These are phyloP conservation scores for Podochytrium sp. DNA, from an alignment of 192 early-diverging fungal species.

Conservation along the genomic window DNA sequence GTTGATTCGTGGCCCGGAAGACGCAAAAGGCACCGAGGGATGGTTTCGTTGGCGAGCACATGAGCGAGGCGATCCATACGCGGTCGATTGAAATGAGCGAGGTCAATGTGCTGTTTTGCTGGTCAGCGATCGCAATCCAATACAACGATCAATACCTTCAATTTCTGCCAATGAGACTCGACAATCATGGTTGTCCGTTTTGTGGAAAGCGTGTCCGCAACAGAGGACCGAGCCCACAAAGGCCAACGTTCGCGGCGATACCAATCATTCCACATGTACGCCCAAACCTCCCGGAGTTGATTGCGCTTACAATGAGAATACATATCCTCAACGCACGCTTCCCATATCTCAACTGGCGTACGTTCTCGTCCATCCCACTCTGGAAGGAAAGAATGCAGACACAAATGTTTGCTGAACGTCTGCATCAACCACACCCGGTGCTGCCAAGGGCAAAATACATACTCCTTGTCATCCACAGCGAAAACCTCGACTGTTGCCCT, in stretches of 20 bases:
- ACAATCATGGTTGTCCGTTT: not conserved
- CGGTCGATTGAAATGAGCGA: no score
- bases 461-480: not conserved
- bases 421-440: not conserved
- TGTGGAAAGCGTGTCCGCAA: not conserved
- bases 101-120: no score
- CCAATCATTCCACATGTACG: not conserved
- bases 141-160: no score
- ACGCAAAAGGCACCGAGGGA: no score
- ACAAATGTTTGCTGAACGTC: not conserved
- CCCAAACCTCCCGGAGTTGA: not conserved
- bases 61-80: no score
- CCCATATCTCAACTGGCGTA: not conserved
- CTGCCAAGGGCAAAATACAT: not conserved
- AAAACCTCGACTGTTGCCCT: not conserved
- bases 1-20: no score
- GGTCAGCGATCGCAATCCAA: no score
- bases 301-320: not conserved
- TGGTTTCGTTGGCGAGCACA: no score
- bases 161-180: no score
- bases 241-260: not conserved
- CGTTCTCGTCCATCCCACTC: not conserved
- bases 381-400: not conserved
- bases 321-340: not conserved
- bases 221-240: not conserved